These are phyloP conservation scores for Aureobasidium sp. DNA, from an alignment of 2,329 filamentous ascomycete genomes.

Conservation along the genomic window DNA sequence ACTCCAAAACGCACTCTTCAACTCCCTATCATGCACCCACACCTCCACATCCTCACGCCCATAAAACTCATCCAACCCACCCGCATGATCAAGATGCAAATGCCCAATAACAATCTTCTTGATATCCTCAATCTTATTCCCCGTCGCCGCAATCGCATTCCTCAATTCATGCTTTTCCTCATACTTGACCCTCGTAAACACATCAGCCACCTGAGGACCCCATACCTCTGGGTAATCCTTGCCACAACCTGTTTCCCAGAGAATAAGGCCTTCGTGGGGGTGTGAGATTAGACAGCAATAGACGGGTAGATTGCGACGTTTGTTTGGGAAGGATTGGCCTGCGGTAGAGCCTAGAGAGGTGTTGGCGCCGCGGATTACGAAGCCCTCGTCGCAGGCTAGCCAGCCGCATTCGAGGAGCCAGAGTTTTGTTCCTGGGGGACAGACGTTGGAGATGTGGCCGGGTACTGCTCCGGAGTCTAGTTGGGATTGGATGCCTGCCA, in stretches of 20 bases:
- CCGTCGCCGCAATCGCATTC: conserved; percentile 26
- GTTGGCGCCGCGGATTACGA: conserved; percentile 36
- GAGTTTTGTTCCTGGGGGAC: conserved; percentile 39
- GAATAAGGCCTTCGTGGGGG: conserved; percentile 35
- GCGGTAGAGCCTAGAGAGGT: conserved; percentile 27
- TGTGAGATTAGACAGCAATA: conserved; percentile 38
- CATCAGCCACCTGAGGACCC: conserved; percentile 24
- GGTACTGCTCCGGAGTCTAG: conserved; percentile 24
- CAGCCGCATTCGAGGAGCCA: conserved; percentile 38
- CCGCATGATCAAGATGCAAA: conserved; percentile 29
- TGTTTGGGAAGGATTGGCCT: conserved; percentile 30
- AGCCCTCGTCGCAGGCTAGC: conserved; percentile 40
- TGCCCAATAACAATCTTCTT: conserved; percentile 31
- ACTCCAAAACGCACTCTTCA: conserved; percentile 26
- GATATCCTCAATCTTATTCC: conserved; percentile 26
- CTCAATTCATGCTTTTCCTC: conserved; percentile 27
- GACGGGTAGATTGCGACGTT: conserved; percentile 34
- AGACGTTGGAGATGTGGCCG: conserved; percentile 27
- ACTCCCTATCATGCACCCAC: conserved; percentile 27
- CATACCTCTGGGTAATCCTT: conserved; percentile 33
- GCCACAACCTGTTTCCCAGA: conserved; percentile 39
- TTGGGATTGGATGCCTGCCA: conserved; percentile 22
- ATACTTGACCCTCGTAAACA: conserved; percentile 26
- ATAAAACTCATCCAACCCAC: conserved; percentile 26
- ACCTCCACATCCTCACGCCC: conserved; percentile 27